Evolutionary conservation across 2,329 filamentous ascomycete genomes (phyloP).

Genomic region (Pseudopyrenochaeta lycopersici): DNA sequence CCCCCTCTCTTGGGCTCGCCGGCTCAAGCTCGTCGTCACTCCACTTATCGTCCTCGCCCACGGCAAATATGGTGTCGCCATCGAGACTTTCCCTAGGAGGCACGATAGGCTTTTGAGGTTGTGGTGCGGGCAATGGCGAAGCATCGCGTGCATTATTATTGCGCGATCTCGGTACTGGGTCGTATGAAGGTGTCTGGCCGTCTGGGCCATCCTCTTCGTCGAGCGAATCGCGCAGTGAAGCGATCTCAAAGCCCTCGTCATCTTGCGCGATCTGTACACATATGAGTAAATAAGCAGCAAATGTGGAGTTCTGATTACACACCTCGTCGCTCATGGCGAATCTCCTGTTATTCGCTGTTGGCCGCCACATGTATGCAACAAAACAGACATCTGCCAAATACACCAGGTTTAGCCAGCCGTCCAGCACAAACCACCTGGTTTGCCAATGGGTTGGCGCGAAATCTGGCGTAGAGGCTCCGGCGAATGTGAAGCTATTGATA

Average conservation of each 20-base stretch:
- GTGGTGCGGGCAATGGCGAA: constrained; percentile 63
- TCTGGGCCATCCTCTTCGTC: constrained; percentile 67
- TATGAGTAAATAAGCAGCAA: constrained; percentile 37
- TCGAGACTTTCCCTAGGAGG: constrained; percentile 72
- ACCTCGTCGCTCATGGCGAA: constrained; percentile 99
- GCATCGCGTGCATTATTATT: constrained; percentile 44
- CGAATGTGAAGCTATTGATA: constrained; percentile 95
- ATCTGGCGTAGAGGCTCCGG: constrained; percentile 81
- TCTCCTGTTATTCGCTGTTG: constrained; percentile 93
- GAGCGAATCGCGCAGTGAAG: constrained; percentile 81
- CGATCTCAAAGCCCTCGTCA: constrained; percentile 97
- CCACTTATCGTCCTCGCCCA: constrained; percentile 87
- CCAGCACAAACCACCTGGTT: constrained; percentile 94
- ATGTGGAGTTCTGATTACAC: constrained; percentile 32
- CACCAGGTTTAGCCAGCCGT: constrained; percentile 96
- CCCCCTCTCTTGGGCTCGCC: constrained; percentile 56
- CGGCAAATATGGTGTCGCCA: constrained; percentile 94
- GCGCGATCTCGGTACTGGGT: constrained; percentile 46
- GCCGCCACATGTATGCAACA: constrained; percentile 94
- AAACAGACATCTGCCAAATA: constrained; percentile 94
- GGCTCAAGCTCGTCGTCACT: constrained; percentile 72
- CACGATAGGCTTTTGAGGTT: constrained; percentile 57
- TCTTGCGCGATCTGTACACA: constrained; percentile 82
- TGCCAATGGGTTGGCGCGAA: constrained; percentile 98
- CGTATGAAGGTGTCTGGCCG: constrained; percentile 50